Percentiles rank a stretch among this genome's conserved stretches.
phyloP scores from a whole-genome alignment of 129 eudicot species.

The Centaurea solstitialis region DNA sequence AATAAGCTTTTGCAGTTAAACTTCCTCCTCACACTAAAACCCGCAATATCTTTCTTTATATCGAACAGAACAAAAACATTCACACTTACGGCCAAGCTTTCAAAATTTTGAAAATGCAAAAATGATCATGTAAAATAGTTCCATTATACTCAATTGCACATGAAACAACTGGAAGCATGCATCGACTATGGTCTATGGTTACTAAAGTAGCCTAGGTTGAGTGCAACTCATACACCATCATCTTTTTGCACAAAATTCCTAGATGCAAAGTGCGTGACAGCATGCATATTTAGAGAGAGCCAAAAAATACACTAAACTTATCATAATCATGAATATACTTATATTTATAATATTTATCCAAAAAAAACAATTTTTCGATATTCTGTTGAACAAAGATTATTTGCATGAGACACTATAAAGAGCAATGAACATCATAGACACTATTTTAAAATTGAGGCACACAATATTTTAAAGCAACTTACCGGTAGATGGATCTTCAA shows the following conservation, averaged over 20 bases:
- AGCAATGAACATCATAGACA: background rate
- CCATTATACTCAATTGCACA: background rate
- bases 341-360: background rate
- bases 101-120: background rate
- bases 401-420: slow-evolving; percentile 3
- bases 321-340: slow-evolving; percentile 9
- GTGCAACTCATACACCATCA: background rate
- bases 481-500: slow-evolving; percentile 69
- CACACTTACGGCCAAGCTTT: background rate
- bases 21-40: background rate
- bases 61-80: background rate
- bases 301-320: slow-evolving; percentile 2
- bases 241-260: background rate
- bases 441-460: background rate
- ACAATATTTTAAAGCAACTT: slow-evolving; percentile 12
- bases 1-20: slow-evolving; percentile 1
- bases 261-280: background rate
- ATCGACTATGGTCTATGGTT: background rate
- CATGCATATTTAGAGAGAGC: slow-evolving; percentile 2
- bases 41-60: background rate
- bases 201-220: background rate
- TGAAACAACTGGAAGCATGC: slow-evolving; percentile 1
- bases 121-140: background rate
- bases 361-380: background rate
- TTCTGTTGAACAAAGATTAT: background rate